These are phyloP conservation scores for Kandelia obovata DNA, from an alignment of 345 rosid species.

Conservation along the genomic window DNA sequence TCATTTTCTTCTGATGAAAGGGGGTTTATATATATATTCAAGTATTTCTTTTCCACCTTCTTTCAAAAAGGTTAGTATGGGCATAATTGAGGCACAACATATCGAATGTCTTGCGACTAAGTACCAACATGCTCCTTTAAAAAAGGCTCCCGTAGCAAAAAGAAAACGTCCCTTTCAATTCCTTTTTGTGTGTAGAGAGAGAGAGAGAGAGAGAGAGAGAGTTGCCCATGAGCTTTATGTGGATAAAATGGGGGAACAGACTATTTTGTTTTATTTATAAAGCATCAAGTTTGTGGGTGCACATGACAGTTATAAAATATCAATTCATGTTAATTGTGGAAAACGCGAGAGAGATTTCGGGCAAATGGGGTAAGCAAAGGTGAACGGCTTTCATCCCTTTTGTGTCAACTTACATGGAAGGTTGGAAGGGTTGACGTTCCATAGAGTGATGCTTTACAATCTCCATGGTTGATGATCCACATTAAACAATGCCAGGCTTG, in stretches of 20 bases:
- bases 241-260: conserved; percentile 57
- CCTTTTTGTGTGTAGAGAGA: conserved; percentile 27
- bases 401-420: no score
- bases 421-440: no score
- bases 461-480: no score
- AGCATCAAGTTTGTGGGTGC: background rate
- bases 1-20: background rate
- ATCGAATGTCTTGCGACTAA: conserved; percentile 22
- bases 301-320: background rate
- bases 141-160: background rate
- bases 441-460: no score
- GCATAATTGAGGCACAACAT: conserved; percentile 8
- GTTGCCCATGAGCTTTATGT: conserved; percentile 44
- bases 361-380: no score
- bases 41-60: background rate
- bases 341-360: no score
- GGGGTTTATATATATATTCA: background rate
- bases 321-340: background rate
- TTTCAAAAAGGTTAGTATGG: conserved; percentile 10
- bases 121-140: background rate
- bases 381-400: no score
- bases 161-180: conserved; percentile 37
- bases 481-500: no score
- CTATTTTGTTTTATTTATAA: background rate
- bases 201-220: background rate